These are phyloP conservation scores for Coniferiporia sulphurascens DNA, from an alignment of 1,284 basidiomycete species.

Conservation along the genomic window DNA sequence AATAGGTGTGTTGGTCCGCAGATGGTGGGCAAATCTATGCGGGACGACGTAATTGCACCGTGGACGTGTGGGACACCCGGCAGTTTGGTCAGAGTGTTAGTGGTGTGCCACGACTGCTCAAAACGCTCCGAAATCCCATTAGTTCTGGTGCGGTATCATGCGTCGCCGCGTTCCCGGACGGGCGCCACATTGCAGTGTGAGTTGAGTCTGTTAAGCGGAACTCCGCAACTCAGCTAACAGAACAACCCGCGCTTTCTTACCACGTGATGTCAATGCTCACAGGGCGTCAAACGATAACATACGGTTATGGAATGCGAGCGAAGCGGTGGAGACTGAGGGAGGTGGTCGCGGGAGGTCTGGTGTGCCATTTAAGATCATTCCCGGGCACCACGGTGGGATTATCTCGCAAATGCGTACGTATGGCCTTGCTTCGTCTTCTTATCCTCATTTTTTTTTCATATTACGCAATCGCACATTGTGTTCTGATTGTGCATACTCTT, in stretches of 20 bases:
- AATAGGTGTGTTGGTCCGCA: slow-evolving; percentile 89
- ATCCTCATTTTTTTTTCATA: background rate
- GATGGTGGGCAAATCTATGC: slow-evolving; percentile 88
- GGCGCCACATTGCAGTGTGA: slow-evolving; percentile 85
- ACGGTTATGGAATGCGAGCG: slow-evolving; percentile 88
- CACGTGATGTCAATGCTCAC: background rate
- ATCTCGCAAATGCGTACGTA: slow-evolving; percentile 84
- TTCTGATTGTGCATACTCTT: slow-evolving; percentile 20
- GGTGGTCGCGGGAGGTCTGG: slow-evolving; percentile 38
- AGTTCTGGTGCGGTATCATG: slow-evolving; percentile 92
- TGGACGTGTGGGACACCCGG: slow-evolving; percentile 94
- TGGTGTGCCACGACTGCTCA: slow-evolving; percentile 68
- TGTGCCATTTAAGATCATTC: slow-evolving; percentile 91
- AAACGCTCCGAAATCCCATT: slow-evolving; percentile 78
- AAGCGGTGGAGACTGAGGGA: slow-evolving; percentile 63
- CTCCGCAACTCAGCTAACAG: too few relatives aligned
- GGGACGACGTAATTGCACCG: slow-evolving; percentile 84
- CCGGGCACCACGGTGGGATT: slow-evolving; percentile 93
- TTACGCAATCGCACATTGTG: background rate
- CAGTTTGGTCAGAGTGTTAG: slow-evolving; percentile 55
- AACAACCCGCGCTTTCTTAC: too few relatives aligned
- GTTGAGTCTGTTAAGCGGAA: slow-evolving; percentile 31
- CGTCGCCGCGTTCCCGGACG: slow-evolving; percentile 86
- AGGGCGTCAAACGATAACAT: slow-evolving; percentile 94
- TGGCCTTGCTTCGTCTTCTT: slow-evolving; percentile 15